Percentiles rank a stretch among this genome's conserved stretches.
Evolutionary conservation across 495 filamentous ascomycete species (phyloP).

Genomic region (Echria macrotheca): DNA sequence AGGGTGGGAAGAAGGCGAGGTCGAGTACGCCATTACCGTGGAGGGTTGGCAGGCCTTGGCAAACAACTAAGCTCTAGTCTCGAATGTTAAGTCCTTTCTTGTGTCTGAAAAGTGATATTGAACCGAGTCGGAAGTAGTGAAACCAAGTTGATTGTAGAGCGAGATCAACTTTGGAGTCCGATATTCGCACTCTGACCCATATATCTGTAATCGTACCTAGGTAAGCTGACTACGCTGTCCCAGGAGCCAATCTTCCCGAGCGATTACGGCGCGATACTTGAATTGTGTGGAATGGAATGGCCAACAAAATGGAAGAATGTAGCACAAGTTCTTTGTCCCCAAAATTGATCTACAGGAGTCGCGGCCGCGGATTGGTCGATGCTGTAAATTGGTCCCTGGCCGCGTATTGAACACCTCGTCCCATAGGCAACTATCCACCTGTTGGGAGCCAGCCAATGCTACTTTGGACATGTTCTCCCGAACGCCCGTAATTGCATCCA

Average conservation of each 20-base stretch:
- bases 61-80: background rate
- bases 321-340: background rate
- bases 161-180: background rate
- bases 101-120: too few species aligned
- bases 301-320: constrained; percentile 1
- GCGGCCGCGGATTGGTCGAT: constrained; percentile 6
- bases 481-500: background rate
- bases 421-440: background rate
- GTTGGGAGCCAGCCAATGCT: background rate
- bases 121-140: too few species aligned
- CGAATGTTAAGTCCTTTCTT: too few species aligned
- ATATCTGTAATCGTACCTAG: background rate
- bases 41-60: constrained; percentile 4
- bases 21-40: constrained; percentile 8
- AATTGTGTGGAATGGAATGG: too few species aligned
- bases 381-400: background rate
- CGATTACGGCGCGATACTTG: too few species aligned
- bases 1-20: constrained; percentile 6
- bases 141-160: background rate
- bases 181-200: too few species aligned
- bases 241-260: too few species aligned
- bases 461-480: background rate
- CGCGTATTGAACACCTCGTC: constrained; percentile 3
- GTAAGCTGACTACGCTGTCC: background rate
- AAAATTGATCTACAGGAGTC: background rate